phyloP scores from a whole-genome alignment of 2,329 filamentous ascomycete species.

The Nigrospora oryzae region DNA sequence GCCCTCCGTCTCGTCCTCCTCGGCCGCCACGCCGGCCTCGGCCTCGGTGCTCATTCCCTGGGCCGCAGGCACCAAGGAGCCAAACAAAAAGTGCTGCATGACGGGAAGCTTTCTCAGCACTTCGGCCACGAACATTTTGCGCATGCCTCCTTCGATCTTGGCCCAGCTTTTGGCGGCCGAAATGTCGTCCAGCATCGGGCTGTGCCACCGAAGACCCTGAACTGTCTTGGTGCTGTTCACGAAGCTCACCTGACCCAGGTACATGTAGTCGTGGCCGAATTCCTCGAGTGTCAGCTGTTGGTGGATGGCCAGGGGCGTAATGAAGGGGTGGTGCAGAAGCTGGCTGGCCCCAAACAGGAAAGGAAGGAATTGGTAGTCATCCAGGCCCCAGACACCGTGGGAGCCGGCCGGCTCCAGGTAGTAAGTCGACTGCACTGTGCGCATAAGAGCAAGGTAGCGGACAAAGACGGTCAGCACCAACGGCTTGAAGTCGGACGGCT shows the following conservation, averaged over 20 bases:
- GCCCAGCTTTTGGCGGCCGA: slow-evolving; percentile 80
- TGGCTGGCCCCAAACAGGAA: slow-evolving; percentile 94
- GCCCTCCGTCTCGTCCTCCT: slow-evolving; percentile 42
- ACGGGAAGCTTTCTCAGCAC: slow-evolving; percentile 90
- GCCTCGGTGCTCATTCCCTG: slow-evolving; percentile 70
- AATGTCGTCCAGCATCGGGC: slow-evolving; percentile 97
- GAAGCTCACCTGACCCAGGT: slow-evolving; percentile 86
- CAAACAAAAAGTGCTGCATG: slow-evolving; percentile 98
- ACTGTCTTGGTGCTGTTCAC: slow-evolving; percentile 97
- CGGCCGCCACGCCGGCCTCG: slow-evolving; percentile 34
- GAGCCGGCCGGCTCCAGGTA: slow-evolving; percentile 96
- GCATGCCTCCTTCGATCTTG: slow-evolving; percentile 93
- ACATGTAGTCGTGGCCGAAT: slow-evolving; percentile 74
- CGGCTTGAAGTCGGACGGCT: slow-evolving; percentile 57
- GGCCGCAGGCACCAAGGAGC: slow-evolving; percentile 69
- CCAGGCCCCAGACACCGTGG: slow-evolving; percentile 94
- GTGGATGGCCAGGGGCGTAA: slow-evolving; percentile 75
- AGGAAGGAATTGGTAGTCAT: slow-evolving; percentile 95
- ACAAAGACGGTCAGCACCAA: slow-evolving; percentile 73
- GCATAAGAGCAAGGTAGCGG: slow-evolving; percentile 81
- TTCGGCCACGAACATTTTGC: slow-evolving; percentile 91
- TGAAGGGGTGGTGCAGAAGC: slow-evolving; percentile 73
- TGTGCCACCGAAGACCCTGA: slow-evolving; percentile 90
- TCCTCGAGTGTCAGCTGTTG: slow-evolving; percentile 83
- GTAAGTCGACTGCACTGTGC: slow-evolving; percentile 79